These are phyloP conservation scores for Hippophae tibetana DNA, from an alignment of 306 rosid genomes.

Conservation along the genomic window DNA sequence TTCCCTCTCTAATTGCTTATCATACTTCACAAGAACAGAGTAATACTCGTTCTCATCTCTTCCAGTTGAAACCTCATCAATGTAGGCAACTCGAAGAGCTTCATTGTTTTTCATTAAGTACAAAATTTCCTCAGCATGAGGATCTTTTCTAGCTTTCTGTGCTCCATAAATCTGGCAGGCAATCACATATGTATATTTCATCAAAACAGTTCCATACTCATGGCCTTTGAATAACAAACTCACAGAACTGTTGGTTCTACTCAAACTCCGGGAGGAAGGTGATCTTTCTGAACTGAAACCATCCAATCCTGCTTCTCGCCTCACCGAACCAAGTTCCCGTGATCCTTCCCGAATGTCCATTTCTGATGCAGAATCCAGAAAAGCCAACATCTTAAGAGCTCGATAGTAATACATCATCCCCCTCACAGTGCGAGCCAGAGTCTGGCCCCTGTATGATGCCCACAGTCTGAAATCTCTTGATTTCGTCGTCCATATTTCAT, in stretches of 20 bases:
- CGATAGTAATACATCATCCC: constrained; percentile 97
- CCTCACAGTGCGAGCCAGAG: constrained; percentile 82
- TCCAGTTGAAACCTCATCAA: constrained; percentile 64
- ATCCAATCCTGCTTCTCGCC: constrained; percentile 35
- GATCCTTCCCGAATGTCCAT: constrained; percentile 88
- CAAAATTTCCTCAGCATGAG: constrained; percentile 68
- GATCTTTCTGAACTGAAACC: constrained; percentile 36
- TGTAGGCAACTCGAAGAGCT: constrained; percentile 76
- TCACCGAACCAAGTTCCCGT: constrained; percentile 66
- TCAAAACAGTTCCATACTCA: constrained; percentile 80
- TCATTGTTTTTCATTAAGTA: constrained; percentile 60
- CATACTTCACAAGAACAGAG: constrained; percentile 85
- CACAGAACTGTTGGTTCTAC: constrained; percentile 59
- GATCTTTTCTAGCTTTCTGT: constrained; percentile 73
- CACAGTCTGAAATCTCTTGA: constrained; percentile 83
- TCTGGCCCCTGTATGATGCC: constrained; percentile 95
- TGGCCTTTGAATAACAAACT: constrained; percentile 77
- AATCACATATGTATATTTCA: constrained; percentile 88
- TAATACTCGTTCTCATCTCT: constrained; percentile 57
- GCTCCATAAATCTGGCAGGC: constrained; percentile 96
- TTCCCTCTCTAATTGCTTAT: constrained; percentile 54
- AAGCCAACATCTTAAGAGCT: constrained; percentile 89
- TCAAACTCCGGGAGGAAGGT: constrained; percentile 43
- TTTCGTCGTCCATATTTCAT: constrained; percentile 70
- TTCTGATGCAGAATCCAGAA: constrained; percentile 93